Evolutionary conservation across 1,284 basidiomycete species (phyloP).

Genomic region (Malassezia furfur): DNA sequence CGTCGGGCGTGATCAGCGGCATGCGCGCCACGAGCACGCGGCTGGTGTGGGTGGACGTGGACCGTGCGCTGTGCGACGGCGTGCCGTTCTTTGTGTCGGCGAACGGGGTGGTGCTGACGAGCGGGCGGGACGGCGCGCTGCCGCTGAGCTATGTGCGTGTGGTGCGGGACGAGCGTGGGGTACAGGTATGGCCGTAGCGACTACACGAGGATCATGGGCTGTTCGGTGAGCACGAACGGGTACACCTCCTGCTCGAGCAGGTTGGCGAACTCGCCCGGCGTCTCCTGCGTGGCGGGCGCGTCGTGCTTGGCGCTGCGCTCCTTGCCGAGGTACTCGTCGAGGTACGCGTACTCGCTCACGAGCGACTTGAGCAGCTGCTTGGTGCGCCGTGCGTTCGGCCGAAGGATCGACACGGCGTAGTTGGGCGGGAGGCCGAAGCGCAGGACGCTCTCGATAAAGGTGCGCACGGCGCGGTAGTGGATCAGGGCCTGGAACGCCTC

Average conservation of each 20-base stretch:
- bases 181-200: slow-evolving; percentile 22
- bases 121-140: slow-evolving; percentile 52
- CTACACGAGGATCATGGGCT: slow-evolving; percentile 18
- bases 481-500: slow-evolving; percentile 90
- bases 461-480: slow-evolving; percentile 80
- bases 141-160: slow-evolving; percentile 21
- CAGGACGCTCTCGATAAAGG: slow-evolving; percentile 90
- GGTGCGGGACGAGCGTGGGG: slow-evolving; percentile 26
- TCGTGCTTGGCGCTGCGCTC: slow-evolving; percentile 6
- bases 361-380: slow-evolving; percentile 65
- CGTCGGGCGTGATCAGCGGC: slow-evolving; percentile 60
- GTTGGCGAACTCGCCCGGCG: slow-evolving; percentile 42
- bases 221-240: slow-evolving; percentile 42
- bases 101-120: slow-evolving; percentile 74
- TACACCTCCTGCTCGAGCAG: slow-evolving; percentile 42
- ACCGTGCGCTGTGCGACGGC: slow-evolving; percentile 61
- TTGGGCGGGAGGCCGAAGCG: slow-evolving; percentile 90
- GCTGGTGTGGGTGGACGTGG: slow-evolving; percentile 65
- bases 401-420: slow-evolving; percentile 68
- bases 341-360: slow-evolving; percentile 68
- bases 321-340: slow-evolving; percentile 53
- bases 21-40: slow-evolving; percentile 66
- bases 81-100: slow-evolving; percentile 64
- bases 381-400: slow-evolving; percentile 74
- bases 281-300: slow-evolving; percentile 20